Percentiles rank a stretch among this genome's conserved stretches.
Conservation (phyloP, 2,329 filamentous ascomycete genomes). For the Colletotrichum coccodes region DNA sequence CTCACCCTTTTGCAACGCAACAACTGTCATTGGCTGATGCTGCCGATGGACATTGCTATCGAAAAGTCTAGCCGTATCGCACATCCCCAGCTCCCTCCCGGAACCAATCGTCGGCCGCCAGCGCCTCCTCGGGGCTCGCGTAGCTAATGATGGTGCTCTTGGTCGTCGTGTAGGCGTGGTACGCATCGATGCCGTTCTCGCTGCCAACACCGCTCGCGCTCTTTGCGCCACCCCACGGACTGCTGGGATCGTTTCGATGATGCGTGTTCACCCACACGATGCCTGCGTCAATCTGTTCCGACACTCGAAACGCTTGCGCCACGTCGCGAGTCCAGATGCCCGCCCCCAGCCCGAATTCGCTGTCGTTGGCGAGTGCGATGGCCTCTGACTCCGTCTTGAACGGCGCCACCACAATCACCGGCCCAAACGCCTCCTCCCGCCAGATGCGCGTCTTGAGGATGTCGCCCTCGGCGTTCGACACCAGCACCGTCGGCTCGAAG, state of each 20-base stretch:
- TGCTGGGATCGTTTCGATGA: slow-evolving; percentile 77
- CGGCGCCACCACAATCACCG: slow-evolving; percentile 78
- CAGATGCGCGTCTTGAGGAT: slow-evolving; percentile 79
- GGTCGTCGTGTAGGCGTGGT: slow-evolving; percentile 65
- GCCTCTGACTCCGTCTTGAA: slow-evolving; percentile 81
- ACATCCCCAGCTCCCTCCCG: slow-evolving; percentile 65
- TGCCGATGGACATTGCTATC: neutral
- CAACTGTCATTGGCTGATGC: neutral
- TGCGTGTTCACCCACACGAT: slow-evolving; percentile 69
- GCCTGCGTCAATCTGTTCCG: slow-evolving; percentile 76
- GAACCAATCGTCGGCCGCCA: slow-evolving; percentile 75
- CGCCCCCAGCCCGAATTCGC: slow-evolving; percentile 80
- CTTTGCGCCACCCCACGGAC: slow-evolving; percentile 75
- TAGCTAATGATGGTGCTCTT: slow-evolving; percentile 80
- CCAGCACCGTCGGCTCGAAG: slow-evolving; percentile 82
- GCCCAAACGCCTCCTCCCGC: slow-evolving; percentile 85
- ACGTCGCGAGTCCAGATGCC: slow-evolving; percentile 82
- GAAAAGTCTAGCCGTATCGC: slow-evolving; percentile 63
- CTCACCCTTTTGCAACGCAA: neutral
- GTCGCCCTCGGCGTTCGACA: slow-evolving; percentile 60
- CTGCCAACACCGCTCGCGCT: slow-evolving; percentile 74
- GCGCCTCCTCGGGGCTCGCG: slow-evolving; percentile 61
- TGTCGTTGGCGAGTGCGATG: slow-evolving; percentile 76
- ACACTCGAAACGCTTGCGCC: slow-evolving; percentile 77
- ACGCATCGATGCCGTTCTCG: slow-evolving; percentile 77